These are phyloP conservation scores for Medicago arabica DNA, from an alignment of 306 rosid genomes.

Conservation along the genomic window DNA sequence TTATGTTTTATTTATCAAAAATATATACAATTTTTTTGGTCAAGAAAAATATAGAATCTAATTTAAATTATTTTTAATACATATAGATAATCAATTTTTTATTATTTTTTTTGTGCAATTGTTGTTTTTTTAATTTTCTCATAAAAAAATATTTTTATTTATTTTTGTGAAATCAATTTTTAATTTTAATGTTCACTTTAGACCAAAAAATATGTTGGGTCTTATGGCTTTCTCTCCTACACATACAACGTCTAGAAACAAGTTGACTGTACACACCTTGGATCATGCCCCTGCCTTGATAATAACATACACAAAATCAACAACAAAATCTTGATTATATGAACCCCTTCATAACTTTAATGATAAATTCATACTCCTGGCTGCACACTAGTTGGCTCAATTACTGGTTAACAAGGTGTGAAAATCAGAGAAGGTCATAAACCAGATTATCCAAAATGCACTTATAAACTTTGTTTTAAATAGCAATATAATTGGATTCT, in stretches of 20 bases:
- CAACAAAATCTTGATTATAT: background rate
- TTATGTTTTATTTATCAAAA: too few species aligned
- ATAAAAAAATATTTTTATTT: too few species aligned
- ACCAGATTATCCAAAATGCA: background rate
- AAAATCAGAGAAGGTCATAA: background rate
- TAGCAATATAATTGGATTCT: background rate
- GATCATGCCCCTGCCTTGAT: slow-evolving; percentile 80
- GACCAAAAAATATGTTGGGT: too few species aligned
- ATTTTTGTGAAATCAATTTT: too few species aligned
- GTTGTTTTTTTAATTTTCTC: too few species aligned
- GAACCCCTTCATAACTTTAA: background rate
- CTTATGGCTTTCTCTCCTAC: too few species aligned
- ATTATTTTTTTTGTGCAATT: too few species aligned
- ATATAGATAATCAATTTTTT: too few species aligned
- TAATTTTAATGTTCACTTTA: too few species aligned
- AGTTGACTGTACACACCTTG: slow-evolving; percentile 73
- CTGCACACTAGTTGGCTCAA: background rate
- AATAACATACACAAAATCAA: slow-evolving; percentile 20
- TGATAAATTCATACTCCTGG: background rate
- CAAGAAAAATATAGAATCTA: too few species aligned
- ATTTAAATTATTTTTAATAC: too few species aligned
- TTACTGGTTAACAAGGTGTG: slow-evolving; percentile 10
- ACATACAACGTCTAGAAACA: slow-evolving; percentile 42
- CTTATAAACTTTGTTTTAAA: background rate
- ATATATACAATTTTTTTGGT: too few species aligned